phyloP scores from a whole-genome alignment of 352 stramenopile species.

The Pythium phragmiticola region DNA sequence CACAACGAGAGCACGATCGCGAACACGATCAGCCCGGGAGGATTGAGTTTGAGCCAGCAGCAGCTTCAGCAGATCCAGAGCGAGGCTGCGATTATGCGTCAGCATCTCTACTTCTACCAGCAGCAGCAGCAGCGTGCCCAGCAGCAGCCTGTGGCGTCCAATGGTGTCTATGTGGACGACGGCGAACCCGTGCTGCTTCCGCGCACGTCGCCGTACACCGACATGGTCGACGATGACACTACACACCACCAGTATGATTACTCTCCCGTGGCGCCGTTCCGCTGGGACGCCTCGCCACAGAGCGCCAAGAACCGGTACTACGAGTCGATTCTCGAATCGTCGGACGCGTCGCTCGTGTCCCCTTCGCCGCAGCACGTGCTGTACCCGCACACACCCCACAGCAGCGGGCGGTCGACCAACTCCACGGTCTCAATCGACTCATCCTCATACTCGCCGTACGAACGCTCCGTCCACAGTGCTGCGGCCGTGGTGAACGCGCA shows the following conservation, averaged over 20 bases:
- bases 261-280: slow-evolving; percentile 35
- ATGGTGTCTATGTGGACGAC: slow-evolving; percentile 22
- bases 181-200: slow-evolving; percentile 51
- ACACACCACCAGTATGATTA: slow-evolving; percentile 31
- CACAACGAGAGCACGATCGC: slow-evolving; percentile 4
- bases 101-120: slow-evolving; percentile 10
- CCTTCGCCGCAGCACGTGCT: slow-evolving; percentile 38
- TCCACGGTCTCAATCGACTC: slow-evolving; percentile 27
- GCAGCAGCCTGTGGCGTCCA: slow-evolving; percentile 2
- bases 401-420: slow-evolving; percentile 14
- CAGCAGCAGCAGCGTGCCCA: slow-evolving; percentile 9
- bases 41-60: slow-evolving; percentile 4
- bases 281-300: slow-evolving; percentile 30
- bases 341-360: slow-evolving; percentile 26
- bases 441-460: slow-evolving; percentile 16
- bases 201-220: slow-evolving; percentile 16
- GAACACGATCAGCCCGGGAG: not conserved
- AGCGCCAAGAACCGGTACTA: slow-evolving; percentile 39
- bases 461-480: too few species aligned
- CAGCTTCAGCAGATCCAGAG: slow-evolving; percentile 8
- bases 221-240: slow-evolving; percentile 23
- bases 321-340: slow-evolving; percentile 33
- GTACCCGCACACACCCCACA: slow-evolving; percentile 24
- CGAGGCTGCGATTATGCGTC: slow-evolving; percentile 9
- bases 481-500: slow-evolving; percentile 3